Percentiles rank a stretch among this genome's conserved stretches.
Conservation (phyloP, 2,329 filamentous ascomycete species). For the Pezicula neosporulosa region DNA sequence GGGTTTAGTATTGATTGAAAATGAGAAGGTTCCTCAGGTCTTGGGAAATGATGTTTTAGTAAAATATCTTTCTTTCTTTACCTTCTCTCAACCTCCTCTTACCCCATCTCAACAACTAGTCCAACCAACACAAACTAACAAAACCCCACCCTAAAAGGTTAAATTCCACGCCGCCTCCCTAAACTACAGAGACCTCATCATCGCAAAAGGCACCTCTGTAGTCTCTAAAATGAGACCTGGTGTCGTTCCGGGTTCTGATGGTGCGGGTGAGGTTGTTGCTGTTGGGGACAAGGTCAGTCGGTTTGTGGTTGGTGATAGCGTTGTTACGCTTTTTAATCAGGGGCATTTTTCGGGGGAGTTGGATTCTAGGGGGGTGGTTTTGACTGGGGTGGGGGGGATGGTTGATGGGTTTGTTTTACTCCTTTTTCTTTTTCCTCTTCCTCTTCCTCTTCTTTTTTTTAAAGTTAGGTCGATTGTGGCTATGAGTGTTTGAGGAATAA, state of each 20-base stretch:
- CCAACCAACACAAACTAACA: too few species aligned
- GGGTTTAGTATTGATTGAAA: too few species aligned
- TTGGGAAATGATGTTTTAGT: too few species aligned
- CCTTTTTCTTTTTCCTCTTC: too few species aligned
- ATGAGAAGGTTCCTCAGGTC: too few species aligned
- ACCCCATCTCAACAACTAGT: too few species aligned
- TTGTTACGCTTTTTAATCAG: slow-evolving; percentile 50
- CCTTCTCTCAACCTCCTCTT: too few species aligned
- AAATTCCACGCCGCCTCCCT: slow-evolving; percentile 34
- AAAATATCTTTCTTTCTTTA: too few species aligned
- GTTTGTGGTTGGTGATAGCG: slow-evolving; percentile 52
- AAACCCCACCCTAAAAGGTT: slow-evolving; percentile 22
- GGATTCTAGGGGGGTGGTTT: not conserved
- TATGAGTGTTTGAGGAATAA: too few species aligned
- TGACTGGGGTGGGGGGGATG: not conserved
- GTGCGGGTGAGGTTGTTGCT: slow-evolving; percentile 43
- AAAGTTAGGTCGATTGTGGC: too few species aligned
- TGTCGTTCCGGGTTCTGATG: slow-evolving; percentile 35
- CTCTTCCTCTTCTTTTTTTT: too few species aligned
- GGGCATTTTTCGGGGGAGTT: not conserved
- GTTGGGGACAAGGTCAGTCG: slow-evolving; percentile 39
- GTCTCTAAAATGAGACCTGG: not conserved
- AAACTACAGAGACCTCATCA: slow-evolving; percentile 26
- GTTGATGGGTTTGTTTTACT: too few species aligned
- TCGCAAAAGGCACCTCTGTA: slow-evolving; percentile 25